phyloP scores from a whole-genome alignment of 306 rosid genomes.

The Gastrolobium bilobum region DNA sequence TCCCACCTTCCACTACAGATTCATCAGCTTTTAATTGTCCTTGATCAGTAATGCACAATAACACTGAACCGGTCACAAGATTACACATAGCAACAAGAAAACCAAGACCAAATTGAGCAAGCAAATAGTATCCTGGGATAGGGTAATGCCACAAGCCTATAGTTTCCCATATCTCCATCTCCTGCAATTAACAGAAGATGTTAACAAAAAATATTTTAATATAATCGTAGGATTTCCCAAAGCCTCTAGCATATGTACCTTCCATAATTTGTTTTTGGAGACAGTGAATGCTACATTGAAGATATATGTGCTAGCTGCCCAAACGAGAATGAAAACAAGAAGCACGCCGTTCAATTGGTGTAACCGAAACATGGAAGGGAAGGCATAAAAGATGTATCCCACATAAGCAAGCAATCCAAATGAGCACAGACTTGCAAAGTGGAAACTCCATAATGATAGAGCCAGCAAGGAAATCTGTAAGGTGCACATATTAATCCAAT shows the following conservation, averaged over 20 bases:
- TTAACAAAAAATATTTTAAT: conserved; percentile 32
- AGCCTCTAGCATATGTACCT: conserved; percentile 65
- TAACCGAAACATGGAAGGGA: conserved; percentile 87
- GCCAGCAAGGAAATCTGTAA: conserved; percentile 85
- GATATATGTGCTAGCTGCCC: conserved; percentile 94
- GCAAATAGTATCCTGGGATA: conserved; percentile 86
- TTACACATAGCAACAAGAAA: conserved; percentile 85
- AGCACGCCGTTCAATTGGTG: conserved; percentile 87
- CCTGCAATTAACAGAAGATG: conserved; percentile 60
- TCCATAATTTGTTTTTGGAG: conserved; percentile 66
- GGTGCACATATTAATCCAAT: conserved; percentile 42
- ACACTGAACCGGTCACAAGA: conserved; percentile 85
- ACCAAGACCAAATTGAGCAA: conserved; percentile 93
- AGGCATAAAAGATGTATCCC: conserved; percentile 83
- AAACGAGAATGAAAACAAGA: conserved; percentile 96
- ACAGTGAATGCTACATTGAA: conserved; percentile 81
- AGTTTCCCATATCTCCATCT: conserved; percentile 94
- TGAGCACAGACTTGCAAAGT: conserved; percentile 91
- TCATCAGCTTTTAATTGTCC: conserved; percentile 63
- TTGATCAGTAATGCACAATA: conserved; percentile 72
- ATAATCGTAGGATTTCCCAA: conserved; percentile 33
- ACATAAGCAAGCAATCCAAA: conserved; percentile 93
- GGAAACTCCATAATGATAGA: conserved; percentile 93
- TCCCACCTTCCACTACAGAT: conserved; percentile 68
- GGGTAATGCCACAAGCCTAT: conserved; percentile 95